Evolutionary conservation across 306 rosid species (phyloP), one percentile per base, ranked within the genome.

Genomic region (Clitoria ternatea): DNA sequence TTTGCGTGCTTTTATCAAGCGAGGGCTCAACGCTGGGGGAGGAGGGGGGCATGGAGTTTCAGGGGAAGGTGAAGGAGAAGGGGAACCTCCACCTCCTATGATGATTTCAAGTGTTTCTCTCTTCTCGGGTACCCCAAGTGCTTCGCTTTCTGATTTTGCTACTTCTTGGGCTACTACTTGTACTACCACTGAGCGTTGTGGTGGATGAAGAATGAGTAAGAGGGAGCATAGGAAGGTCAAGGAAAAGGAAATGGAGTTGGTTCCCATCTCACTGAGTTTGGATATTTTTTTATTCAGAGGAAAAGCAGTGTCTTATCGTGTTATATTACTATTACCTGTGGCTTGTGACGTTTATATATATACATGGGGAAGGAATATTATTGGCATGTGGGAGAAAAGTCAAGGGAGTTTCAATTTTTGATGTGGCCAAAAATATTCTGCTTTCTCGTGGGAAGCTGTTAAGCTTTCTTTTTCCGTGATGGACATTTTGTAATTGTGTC

Each of bases 21-120:
- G 80, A 36, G 10, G n/a, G n/a, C n/a, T 22, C 42, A 9, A 4
- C 1, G 60, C 22, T 0, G 54, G 35, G 1, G 57, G 70, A 0
- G 75, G 39, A 1, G 66, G 61, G 0, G 66, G 20, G 0, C 74
- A 68, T 11, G 9, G 8, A 4, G 27, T 0, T 49, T 48, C 7
- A 32, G 36, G 36, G n/a, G n/a, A n/a, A 23, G 89, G 87, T 4
- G 79, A 19, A 6, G 88, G 83, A n/a, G 82, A 1, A 13, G 83
- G 86, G 30, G 37, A 1, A 0, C 69, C 77, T 0, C 82, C 79
- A 0, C 72, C 82, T 3, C 83, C 85, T 1, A 75, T 71, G 79
- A 71, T 68, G 30, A 84, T 81, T 76, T 81, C 80, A 0, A 78
- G 64, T n/a, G 79, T 37, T 40, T 78, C 84, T 3, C 85, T 66